Conservation (phyloP, 805 yeast species). For the Teunomyces tritomae region DNA sequence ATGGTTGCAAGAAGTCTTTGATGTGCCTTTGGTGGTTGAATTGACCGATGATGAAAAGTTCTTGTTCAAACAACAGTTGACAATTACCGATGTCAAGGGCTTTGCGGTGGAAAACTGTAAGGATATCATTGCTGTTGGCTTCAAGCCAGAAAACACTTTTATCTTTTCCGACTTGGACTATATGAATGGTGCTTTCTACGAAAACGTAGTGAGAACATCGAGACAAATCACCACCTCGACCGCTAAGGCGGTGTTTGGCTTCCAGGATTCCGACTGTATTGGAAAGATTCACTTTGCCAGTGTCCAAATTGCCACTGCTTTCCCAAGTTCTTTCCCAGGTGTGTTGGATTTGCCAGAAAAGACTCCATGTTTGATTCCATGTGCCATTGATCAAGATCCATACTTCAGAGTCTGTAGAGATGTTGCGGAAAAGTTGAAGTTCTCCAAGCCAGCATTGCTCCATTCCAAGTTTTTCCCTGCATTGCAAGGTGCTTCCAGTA, state of each 20-base stretch:
- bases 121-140: constrained; percentile 92
- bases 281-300: constrained; percentile 95
- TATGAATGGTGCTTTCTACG: constrained; percentile 93
- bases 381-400: constrained; percentile 99
- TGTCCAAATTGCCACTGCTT: constrained; percentile 92
- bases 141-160: constrained; percentile 91
- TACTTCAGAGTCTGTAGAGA: constrained; percentile 97
- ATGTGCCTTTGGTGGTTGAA: constrained; percentile 91
- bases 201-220: constrained; percentile 87
- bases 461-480: constrained; percentile 98
- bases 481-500: constrained; percentile 90
- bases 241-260: constrained; percentile 95
- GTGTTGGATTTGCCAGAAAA: constrained; percentile 81
- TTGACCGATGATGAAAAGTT: constrained; percentile 97
- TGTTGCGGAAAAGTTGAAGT: constrained; percentile 91
- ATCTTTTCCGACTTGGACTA: constrained; percentile 89
- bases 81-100: constrained; percentile 81
- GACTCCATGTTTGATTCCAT: constrained; percentile 95
- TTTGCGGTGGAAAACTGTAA: constrained; percentile 83
- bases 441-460: constrained; percentile 83
- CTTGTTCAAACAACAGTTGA: constrained; percentile 84
- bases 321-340: constrained; percentile 94
- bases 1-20: constrained; percentile 98
- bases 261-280: constrained; percentile 89
- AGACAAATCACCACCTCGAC: constrained; percentile 97